Percentiles rank a stretch among this genome's conserved stretches.
phyloP scores from a whole-genome alignment of 1,284 basidiomycete species.

The Boletus semigastroideus region DNA sequence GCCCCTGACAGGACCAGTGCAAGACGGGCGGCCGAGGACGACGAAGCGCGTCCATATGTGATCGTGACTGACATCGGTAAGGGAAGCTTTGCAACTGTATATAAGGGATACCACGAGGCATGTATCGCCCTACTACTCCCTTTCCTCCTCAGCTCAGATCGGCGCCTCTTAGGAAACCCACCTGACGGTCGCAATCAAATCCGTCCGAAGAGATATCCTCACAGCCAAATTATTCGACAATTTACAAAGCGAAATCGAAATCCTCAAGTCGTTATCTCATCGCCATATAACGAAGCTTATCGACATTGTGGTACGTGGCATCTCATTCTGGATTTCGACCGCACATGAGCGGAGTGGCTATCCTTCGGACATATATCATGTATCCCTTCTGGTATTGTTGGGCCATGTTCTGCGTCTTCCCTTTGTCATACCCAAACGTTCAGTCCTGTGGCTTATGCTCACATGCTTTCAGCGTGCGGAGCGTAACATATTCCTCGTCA shows the following conservation, averaged over 20 bases:
- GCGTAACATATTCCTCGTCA: constrained; percentile 94
- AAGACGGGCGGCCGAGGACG: constrained; percentile 47
- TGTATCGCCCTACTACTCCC: constrained; percentile 28
- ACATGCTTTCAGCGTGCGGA: constrained; percentile 72
- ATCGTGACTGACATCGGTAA: constrained; percentile 74
- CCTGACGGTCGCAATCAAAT: constrained; percentile 90
- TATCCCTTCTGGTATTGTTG: not conserved
- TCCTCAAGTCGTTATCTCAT: constrained; percentile 92
- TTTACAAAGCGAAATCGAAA: constrained; percentile 95
- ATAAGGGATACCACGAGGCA: constrained; percentile 89
- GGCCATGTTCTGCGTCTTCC: not conserved
- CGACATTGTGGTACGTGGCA: constrained; percentile 77
- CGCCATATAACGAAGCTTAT: constrained; percentile 91
- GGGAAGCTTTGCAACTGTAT: constrained; percentile 96
- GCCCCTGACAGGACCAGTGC: constrained; percentile 24
- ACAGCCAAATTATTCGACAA: constrained; percentile 95
- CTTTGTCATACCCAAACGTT: not conserved
- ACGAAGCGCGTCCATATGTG: constrained; percentile 71
- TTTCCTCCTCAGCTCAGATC: constrained; percentile 3
- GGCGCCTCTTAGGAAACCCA: constrained; percentile 60
- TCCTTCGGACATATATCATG: not conserved
- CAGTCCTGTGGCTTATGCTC: constrained; percentile 7
- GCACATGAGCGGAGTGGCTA: not conserved
- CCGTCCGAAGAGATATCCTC: constrained; percentile 86
- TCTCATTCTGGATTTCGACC: constrained; percentile 1